Evolutionary conservation across 2,329 filamentous ascomycete species (phyloP).

Genomic region (Talaromyces pinophilus): DNA sequence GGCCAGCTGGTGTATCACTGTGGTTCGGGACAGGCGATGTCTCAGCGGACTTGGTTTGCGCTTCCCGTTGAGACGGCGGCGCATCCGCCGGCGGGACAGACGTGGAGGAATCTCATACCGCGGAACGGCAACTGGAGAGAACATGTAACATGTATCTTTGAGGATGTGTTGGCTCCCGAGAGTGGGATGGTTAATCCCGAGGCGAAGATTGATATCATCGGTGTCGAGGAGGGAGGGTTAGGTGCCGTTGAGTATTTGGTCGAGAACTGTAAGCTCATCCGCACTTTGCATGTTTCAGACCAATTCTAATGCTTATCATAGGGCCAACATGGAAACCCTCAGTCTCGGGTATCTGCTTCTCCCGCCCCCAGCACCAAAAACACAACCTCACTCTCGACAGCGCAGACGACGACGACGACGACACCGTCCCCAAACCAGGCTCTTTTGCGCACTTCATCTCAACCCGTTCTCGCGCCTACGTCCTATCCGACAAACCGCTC

Average conservation of each 20-base stretch:
- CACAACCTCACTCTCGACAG: constrained; percentile 26
- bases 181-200: constrained; percentile 48
- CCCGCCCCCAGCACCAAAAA: constrained; percentile 40
- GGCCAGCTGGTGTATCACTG: constrained; percentile 79
- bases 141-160: constrained; percentile 70
- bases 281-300: neutral
- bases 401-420: neutral
- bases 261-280: constrained; percentile 50
- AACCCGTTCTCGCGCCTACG: constrained; percentile 64
- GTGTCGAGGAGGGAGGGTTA: constrained; percentile 66
- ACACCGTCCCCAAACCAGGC: neutral
- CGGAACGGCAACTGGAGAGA: constrained; percentile 58
- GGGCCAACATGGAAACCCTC: constrained; percentile 43
- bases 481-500: constrained; percentile 54
- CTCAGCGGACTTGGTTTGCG: constrained; percentile 56
- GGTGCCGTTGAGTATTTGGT: constrained; percentile 61
- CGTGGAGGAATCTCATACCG: constrained; percentile 61
- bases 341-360: constrained; percentile 44
- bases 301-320: constrained; percentile 24
- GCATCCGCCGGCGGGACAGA: constrained; percentile 56
- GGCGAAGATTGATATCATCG: constrained; percentile 69
- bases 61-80: constrained; percentile 65
- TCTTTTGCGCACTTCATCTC: constrained; percentile 38
- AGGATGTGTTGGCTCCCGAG: constrained; percentile 55
- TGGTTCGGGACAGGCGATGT: constrained; percentile 61